These are phyloP conservation scores for Acer yangbiense DNA, from an alignment of 345 rosid species.

Conservation along the genomic window DNA sequence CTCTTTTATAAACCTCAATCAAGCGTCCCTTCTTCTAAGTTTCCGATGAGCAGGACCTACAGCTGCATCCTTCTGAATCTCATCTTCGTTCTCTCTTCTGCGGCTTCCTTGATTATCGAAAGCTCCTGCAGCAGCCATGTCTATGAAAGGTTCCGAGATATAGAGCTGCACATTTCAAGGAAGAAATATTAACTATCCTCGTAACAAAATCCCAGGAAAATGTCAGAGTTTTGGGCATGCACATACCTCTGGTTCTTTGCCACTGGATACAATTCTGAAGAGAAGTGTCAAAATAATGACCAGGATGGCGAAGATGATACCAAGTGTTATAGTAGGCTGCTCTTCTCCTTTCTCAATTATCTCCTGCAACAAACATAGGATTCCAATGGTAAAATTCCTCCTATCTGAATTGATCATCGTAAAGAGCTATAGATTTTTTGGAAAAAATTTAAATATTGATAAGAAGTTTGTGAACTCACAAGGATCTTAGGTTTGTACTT, in stretches of 20 bases:
- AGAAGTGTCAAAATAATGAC: slow-evolving; percentile 34
- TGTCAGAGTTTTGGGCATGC: background rate
- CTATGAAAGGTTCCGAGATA: slow-evolving; percentile 17
- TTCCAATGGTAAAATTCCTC: background rate
- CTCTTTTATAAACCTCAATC: slow-evolving; percentile 5
- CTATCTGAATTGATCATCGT: background rate
- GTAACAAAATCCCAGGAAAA: background rate
- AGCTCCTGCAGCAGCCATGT: slow-evolving; percentile 11
- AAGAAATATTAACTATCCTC: background rate
- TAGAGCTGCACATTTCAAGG: slow-evolving; percentile 26
- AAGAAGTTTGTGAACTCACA: slow-evolving; percentile 19
- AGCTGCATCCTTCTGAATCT: slow-evolving; percentile 11
- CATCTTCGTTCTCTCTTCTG: slow-evolving; percentile 15
- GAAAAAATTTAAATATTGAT: background rate
- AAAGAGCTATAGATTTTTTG: background rate
- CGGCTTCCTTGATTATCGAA: slow-evolving; percentile 11
- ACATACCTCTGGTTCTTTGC: slow-evolving; percentile 37
- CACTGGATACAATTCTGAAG: slow-evolving; percentile 37
- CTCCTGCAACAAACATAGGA: slow-evolving; percentile 31
- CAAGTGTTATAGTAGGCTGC: slow-evolving; percentile 50
- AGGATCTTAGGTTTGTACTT: slow-evolving; percentile 28
- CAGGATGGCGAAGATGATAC: slow-evolving; percentile 37
- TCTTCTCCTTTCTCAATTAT: slow-evolving; percentile 54
- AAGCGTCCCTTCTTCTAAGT: slow-evolving; percentile 27
- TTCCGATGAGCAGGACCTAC: slow-evolving; percentile 23